These are phyloP conservation scores for Talaromyces sp. DNA, from an alignment of 2,329 filamentous ascomycete species.

Conservation along the genomic window DNA sequence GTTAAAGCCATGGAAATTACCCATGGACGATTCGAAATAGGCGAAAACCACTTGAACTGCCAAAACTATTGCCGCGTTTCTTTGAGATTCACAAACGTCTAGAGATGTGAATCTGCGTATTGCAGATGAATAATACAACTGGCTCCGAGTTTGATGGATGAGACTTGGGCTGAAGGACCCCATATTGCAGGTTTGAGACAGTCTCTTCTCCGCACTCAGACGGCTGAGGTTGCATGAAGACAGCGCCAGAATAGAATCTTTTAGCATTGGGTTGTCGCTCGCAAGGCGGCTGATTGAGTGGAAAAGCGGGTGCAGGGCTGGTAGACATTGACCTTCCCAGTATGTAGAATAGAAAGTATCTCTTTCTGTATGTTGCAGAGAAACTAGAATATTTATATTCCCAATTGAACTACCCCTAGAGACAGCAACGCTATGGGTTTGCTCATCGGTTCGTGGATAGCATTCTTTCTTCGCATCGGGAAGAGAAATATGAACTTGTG, in stretches of 20 bases:
- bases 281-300: neutral
- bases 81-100: constrained; percentile 4
- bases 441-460: neutral
- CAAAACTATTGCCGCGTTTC: constrained; percentile 8
- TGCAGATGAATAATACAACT: constrained; percentile 21
- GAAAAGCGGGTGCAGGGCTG: constrained; percentile 21
- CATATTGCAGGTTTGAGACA: neutral
- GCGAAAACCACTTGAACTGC: constrained; percentile 17
- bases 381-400: constrained; percentile 12
- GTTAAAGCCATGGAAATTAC: constrained; percentile 19
- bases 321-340: constrained; percentile 21
- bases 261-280: constrained; percentile 6
- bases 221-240: constrained; percentile 20
- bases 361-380: constrained; percentile 17
- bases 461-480: neutral
- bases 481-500: neutral
- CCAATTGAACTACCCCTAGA: neutral
- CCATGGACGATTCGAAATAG: constrained; percentile 19
- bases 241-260: constrained; percentile 16
- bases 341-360: constrained; percentile 22
- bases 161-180: constrained; percentile 15
- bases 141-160: constrained; percentile 19
- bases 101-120: constrained; percentile 14
- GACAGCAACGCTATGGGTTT: neutral
- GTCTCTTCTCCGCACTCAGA: constrained; percentile 12